Evolutionary conservation across 2,329 filamentous ascomycete species (phyloP).

Genomic region (Cladophialophora psammophila): DNA sequence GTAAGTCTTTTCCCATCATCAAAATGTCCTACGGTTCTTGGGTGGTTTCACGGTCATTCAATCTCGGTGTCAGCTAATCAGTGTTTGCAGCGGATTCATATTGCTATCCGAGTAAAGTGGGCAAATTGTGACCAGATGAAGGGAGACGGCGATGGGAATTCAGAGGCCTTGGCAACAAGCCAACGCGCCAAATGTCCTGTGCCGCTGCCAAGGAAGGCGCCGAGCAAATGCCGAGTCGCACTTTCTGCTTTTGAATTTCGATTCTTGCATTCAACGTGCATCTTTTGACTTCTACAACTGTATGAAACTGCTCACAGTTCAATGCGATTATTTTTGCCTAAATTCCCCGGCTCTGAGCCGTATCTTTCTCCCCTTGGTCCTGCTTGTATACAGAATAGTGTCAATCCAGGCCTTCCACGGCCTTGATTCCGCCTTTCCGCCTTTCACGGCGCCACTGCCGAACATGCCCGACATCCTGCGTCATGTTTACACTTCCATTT

Average conservation of each 20-base stretch:
- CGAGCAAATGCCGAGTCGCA: conserved; percentile 6
- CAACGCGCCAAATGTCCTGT: neutral
- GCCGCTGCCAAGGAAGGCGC: neutral
- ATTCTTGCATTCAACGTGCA: neutral
- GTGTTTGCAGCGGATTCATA: conserved; percentile 11
- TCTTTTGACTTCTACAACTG: neutral
- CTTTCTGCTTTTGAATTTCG: neutral
- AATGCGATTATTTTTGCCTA: conserved; percentile 5
- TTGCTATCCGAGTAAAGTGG: conserved; percentile 8
- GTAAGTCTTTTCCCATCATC: conserved; percentile 1
- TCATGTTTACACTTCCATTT: neutral
- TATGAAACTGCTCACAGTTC: neutral
- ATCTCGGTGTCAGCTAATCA: neutral
- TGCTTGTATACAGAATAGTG: neutral
- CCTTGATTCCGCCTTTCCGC: conserved; percentile 11
- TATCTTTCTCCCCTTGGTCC: neutral
- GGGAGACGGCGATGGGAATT: neutral
- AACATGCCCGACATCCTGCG: conserved; percentile 9
- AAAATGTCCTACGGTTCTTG: neutral
- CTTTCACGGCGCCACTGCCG: conserved; percentile 10
- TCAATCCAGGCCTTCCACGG: neutral
- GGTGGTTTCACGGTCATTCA: neutral
- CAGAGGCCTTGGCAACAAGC: neutral
- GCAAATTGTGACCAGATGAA: conserved; percentile 6
- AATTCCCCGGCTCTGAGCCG: neutral